phyloP scores from a whole-genome alignment of 1,284 basidiomycete genomes.

The Sporisorium reilianum region DNA sequence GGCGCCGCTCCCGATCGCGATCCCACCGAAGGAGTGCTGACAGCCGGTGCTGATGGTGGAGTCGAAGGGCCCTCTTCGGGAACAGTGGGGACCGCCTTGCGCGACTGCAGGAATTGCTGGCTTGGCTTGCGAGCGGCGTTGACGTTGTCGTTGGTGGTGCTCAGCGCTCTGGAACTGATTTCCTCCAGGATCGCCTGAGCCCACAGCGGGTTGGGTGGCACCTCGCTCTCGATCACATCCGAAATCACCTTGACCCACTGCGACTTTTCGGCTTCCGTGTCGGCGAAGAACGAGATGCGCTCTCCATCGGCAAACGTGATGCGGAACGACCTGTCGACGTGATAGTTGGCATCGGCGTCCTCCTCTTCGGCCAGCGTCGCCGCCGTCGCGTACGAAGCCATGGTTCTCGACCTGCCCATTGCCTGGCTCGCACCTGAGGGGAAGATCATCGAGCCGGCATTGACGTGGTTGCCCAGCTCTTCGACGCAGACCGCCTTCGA shows the following conservation, averaged over 20 bases:
- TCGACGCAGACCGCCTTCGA: conserved; percentile 83
- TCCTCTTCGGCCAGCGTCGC: conserved; percentile 51
- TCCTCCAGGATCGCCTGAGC: conserved; percentile 49
- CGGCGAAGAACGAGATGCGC: conserved; percentile 89
- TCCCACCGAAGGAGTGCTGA: not conserved
- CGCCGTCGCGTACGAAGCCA: conserved; percentile 33
- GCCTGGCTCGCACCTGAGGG: conserved; percentile 30
- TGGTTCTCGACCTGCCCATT: conserved; percentile 32
- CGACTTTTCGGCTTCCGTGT: conserved; percentile 86
- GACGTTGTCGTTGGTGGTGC: conserved; percentile 2
- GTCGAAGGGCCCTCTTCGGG: conserved; percentile 31
- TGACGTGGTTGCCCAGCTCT: conserved; percentile 76
- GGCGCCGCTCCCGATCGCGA: conserved; percentile 1
- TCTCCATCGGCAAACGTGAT: conserved; percentile 83
- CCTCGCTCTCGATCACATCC: conserved; percentile 51
- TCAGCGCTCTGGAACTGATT: conserved; percentile 4
- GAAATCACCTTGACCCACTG: conserved; percentile 78
- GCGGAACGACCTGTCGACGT: conserved; percentile 84
- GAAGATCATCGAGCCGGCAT: conserved; percentile 37
- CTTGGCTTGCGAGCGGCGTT: conserved; percentile 21
- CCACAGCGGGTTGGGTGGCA: conserved; percentile 62
- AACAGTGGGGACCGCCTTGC: conserved; percentile 32
- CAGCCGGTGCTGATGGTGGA: conserved; percentile 9
- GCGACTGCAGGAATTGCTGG: conserved; percentile 30
- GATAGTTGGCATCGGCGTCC: conserved; percentile 78